Evolutionary conservation across 176 grass and related monocot genomes (phyloP), one percentile per base, ranked within the genome.

Genomic region (Melocanna baccifera): DNA sequence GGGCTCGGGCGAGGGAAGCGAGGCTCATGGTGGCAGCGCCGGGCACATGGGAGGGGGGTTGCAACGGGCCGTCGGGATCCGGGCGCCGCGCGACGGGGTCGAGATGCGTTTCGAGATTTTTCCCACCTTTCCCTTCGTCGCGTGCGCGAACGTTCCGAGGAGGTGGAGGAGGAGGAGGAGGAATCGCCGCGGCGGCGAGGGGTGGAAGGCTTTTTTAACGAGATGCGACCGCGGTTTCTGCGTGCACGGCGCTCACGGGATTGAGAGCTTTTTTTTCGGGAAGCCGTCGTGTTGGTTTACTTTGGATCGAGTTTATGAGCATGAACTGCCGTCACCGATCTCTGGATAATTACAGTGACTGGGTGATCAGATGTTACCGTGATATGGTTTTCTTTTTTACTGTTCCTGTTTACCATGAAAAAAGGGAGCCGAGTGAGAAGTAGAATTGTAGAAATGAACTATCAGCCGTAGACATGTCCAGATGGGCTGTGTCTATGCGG

Each of bases 1-100:
- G 78, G 39, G 86, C 88, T 84, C 96, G 96, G 30, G 83, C 91
- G 75, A 96, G 69, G 53, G 90, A 67, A 82, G 93, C 75, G 74
- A 96, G 75, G 84, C 66, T 91, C 97, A 99, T 96, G 39, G 83
- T 34, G 66, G 66, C 48, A 22, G 71, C 72, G 78, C 57, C 84
- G 64, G 57, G 74, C 47, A 80, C 86, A 59, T 73, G 83, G 78
- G 52, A 46, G 18, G 59, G 79, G 14, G 50, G 59, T 3, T 19
- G 65, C 13, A 36, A 67, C 28, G 57, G 30, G 42, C 42, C 76
- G 73, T 53, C 74, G 71, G 86, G 84, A 83, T 83, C 84, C 78
- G 39, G 56, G 71, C 26, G 69, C 40, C 19, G 50, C 62, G 48
- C 4, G 59, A 37, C 29, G 39, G 28, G 10, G 16, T 1, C 46